phyloP scores from a whole-genome alignment of 495 filamentous ascomycete genomes.

The Xylaria telfairii region DNA sequence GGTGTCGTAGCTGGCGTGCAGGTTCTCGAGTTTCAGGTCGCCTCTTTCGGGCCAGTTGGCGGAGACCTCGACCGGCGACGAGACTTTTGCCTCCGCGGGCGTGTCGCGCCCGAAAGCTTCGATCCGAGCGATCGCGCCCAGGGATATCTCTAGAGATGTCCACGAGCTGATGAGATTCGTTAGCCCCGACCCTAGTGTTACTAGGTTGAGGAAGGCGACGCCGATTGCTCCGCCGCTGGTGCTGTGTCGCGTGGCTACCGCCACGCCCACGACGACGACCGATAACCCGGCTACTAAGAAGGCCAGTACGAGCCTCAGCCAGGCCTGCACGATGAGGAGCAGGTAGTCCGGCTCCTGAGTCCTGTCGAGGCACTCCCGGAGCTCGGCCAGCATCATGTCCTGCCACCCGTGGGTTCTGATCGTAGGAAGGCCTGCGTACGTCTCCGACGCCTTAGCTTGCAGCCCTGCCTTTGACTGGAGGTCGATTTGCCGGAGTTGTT shows the following conservation, averaged over 20 bases:
- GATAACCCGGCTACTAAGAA: slow-evolving; percentile 43
- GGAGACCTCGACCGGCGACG: slow-evolving; percentile 26
- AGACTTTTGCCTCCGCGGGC: slow-evolving; percentile 37
- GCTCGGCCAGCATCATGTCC: slow-evolving; percentile 29
- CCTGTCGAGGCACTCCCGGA: slow-evolving; percentile 33
- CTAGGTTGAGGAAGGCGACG: slow-evolving; percentile 39
- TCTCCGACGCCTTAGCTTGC: slow-evolving; percentile 47
- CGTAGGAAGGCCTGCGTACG: slow-evolving; percentile 43
- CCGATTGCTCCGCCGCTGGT: slow-evolving; percentile 35
- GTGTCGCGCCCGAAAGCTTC: slow-evolving; percentile 47
- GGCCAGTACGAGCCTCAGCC: slow-evolving; percentile 47
- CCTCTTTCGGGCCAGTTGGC: slow-evolving; percentile 45
- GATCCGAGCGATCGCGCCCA: slow-evolving; percentile 58
- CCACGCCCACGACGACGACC: slow-evolving; percentile 38
- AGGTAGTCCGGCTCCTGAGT: slow-evolving; percentile 51
- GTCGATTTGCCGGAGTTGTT: slow-evolving; percentile 58
- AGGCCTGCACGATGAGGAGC: slow-evolving; percentile 47
- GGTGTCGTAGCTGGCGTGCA: slow-evolving; percentile 35
- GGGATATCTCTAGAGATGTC: slow-evolving; percentile 57
- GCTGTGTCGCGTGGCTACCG: slow-evolving; percentile 25
- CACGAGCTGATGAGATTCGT: slow-evolving; percentile 50
- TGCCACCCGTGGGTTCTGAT: slow-evolving; percentile 44
- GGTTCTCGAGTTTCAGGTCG: slow-evolving; percentile 37
- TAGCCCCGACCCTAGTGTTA: slow-evolving; percentile 30
- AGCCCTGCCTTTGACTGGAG: slow-evolving; percentile 57